phyloP scores from a whole-genome alignment of 2,329 filamentous ascomycete species.

The Colletotrichum euphorbiae region DNA sequence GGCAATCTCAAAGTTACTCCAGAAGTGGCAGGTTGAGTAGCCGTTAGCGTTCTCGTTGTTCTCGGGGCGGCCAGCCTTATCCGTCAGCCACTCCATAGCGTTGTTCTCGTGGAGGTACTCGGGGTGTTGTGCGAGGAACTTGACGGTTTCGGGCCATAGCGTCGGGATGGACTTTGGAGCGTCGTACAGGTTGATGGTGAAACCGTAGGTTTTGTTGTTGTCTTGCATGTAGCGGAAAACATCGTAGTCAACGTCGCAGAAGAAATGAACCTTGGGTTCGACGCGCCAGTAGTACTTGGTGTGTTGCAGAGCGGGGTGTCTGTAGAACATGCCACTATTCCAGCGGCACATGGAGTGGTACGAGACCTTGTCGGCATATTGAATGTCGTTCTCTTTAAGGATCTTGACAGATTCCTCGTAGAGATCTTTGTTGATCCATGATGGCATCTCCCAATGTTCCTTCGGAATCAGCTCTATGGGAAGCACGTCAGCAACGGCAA shows the following conservation, averaged over 20 bases:
- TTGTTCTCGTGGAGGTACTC: constrained; percentile 86
- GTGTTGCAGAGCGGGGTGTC: constrained; percentile 86
- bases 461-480: constrained; percentile 83
- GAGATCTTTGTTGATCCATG: constrained; percentile 91
- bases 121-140: constrained; percentile 88
- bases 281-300: constrained; percentile 98
- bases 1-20: constrained; percentile 98
- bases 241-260: constrained; percentile 98
- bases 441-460: constrained; percentile 92
- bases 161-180: constrained; percentile 85
- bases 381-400: constrained; percentile 85
- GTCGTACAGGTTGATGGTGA: constrained; percentile 98
- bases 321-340: constrained; percentile 99
- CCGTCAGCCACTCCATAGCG: constrained; percentile 88
- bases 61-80: constrained; percentile 79
- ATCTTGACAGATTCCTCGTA: constrained; percentile 87
- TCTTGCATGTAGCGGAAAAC: constrained; percentile 98
- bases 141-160: constrained; percentile 94
- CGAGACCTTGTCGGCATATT: constrained; percentile 88
- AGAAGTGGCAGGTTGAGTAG: constrained; percentile 98
- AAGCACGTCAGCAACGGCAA: constrained; percentile 34
- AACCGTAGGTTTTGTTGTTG: constrained; percentile 98
- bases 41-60: constrained; percentile 87
- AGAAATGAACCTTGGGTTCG: constrained; percentile 98
- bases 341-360: constrained; percentile 99